Conservation (phyloP, 1,139 yeast genomes). For the Diutina catenulata region DNA sequence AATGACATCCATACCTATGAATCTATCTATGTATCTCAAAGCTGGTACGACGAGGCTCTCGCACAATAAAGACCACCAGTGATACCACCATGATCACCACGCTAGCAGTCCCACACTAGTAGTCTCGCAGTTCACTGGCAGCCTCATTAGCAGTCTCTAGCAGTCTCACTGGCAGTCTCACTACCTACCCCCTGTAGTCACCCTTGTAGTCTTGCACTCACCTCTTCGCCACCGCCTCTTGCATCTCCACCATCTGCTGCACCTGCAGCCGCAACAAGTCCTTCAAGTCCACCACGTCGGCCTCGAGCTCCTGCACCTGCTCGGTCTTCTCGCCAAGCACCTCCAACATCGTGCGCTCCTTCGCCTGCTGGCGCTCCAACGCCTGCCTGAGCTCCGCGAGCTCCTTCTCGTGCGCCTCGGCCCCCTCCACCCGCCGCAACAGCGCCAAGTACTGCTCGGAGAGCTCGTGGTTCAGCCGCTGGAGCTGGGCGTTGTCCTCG, state of each 20-base stretch:
- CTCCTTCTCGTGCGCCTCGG: conserved; percentile 23
- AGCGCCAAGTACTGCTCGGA: conserved; percentile 49
- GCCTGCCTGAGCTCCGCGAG: conserved; percentile 23
- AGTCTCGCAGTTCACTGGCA: too few relatives aligned
- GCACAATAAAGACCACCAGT: too few relatives aligned
- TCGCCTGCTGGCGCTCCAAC: conserved; percentile 24
- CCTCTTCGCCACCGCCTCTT: background rate
- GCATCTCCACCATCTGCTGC: conserved; percentile 43
- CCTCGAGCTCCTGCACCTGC: conserved; percentile 69
- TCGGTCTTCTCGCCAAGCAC: conserved; percentile 85
- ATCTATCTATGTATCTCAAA: too few relatives aligned
- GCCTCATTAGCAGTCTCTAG: too few relatives aligned
- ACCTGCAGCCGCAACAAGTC: conserved; percentile 74
- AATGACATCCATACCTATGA: too few relatives aligned
- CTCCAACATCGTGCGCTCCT: conserved; percentile 55
- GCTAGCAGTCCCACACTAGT: too few relatives aligned
- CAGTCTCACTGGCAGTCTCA: too few relatives aligned
- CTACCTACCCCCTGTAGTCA: too few relatives aligned
- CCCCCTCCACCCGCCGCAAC: conserved; percentile 37
- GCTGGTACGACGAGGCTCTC: too few relatives aligned
- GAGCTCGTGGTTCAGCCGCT: conserved; percentile 45
- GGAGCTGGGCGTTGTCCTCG: conserved; percentile 48
- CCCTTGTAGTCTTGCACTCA: too few relatives aligned
- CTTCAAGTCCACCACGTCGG: conserved; percentile 83
- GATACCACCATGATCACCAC: too few relatives aligned